Evolutionary conservation across 805 yeast species (phyloP).

Genomic region (Lachancea thermotolerans): DNA sequence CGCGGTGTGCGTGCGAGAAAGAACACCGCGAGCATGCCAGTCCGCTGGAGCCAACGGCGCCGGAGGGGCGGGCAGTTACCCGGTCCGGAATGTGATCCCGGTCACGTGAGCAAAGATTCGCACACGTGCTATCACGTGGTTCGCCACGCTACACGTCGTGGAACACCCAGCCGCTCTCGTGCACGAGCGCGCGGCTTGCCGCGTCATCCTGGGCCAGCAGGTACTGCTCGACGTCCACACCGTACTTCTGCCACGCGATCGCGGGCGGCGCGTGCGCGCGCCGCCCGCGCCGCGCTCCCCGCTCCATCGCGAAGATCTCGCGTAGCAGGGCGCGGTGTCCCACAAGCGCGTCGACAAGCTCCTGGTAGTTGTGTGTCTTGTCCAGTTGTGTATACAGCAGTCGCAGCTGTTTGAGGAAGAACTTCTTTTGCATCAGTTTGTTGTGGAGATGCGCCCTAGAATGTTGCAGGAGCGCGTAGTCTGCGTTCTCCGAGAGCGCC

Average conservation of each 20-base stretch:
- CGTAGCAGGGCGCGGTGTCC: conserved; percentile 20
- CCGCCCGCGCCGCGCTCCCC: not conserved
- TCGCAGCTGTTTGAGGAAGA: conserved; percentile 20
- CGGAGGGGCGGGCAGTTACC: no score
- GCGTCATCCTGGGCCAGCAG: conserved; percentile 4
- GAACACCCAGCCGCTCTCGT: conserved; percentile 11
- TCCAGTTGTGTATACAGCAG: conserved; percentile 24
- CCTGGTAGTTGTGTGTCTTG: conserved; percentile 27
- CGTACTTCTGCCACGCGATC: conserved; percentile 25
- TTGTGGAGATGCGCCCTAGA: conserved; percentile 19
- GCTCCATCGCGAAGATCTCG: conserved; percentile 27
- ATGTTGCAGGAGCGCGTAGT: conserved; percentile 19
- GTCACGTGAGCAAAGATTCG: no score
- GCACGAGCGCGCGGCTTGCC: conserved; percentile 4
- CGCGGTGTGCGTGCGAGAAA: no score
- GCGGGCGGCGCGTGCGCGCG: conserved; percentile 7
- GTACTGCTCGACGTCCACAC: conserved; percentile 22
- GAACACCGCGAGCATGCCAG: no score
- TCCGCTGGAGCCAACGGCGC: no score
- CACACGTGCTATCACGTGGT: no score
- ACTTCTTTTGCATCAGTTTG: conserved; percentile 15
- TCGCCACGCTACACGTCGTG: conserved; percentile 4
- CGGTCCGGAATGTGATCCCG: no score
- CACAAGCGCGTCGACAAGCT: conserved; percentile 24
- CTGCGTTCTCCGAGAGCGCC: conserved; percentile 18